phyloP scores from a whole-genome alignment of 306 rosid genomes.

The Purshia tridentata region DNA sequence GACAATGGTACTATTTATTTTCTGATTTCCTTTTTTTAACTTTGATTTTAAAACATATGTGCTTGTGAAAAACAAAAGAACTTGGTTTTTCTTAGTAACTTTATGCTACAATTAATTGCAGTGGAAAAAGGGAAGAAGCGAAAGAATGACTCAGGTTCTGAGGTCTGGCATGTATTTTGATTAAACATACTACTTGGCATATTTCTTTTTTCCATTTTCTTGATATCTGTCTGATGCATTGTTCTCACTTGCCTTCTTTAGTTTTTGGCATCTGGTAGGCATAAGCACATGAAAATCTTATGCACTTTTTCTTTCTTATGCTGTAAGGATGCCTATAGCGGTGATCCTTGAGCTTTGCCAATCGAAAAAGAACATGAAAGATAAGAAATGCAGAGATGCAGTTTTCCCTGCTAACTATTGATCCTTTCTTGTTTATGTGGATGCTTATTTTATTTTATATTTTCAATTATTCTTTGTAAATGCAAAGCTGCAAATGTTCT shows the following conservation, averaged over 20 bases:
- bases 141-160: conserved; percentile 58
- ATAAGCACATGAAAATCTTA: background rate
- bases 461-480: background rate
- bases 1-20: conserved; percentile 42
- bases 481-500: background rate
- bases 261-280: conserved; percentile 2
- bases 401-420: background rate
- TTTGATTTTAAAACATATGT: conserved; percentile 9
- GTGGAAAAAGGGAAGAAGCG: conserved; percentile 70
- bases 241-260: background rate
- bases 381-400: background rate
- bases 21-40: conserved; percentile 22
- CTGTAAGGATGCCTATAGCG: background rate
- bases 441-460: background rate
- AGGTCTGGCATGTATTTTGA: conserved; percentile 56
- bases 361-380: background rate
- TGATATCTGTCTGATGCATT: background rate
- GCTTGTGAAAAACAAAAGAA: conserved; percentile 6
- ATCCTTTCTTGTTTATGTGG: background rate
- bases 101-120: conserved; percentile 43
- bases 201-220: conserved; percentile 3
- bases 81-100: background rate
- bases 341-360: background rate
- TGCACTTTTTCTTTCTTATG: background rate
- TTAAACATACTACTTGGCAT: conserved; percentile 18